Base-by-base conservation (phyloP, 2,329 filamentous ascomycete species). In the Neocucurbitaria cava region DNA sequence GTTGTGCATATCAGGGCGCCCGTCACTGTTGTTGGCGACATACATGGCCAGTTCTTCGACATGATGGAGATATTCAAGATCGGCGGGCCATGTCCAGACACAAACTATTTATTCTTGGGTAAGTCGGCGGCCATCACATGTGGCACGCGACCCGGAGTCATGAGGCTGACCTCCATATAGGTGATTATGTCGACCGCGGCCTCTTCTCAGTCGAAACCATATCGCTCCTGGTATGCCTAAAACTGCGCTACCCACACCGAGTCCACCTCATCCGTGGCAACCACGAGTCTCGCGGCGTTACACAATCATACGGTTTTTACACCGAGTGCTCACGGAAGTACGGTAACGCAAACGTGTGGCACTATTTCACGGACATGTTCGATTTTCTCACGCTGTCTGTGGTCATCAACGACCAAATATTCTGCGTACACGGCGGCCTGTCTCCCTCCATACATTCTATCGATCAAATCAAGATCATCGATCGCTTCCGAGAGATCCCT, bases 281-380 rank as follows among this genome's bases (percentile, higher is more conserved):
- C 78, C 95, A 99, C 79, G 95, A 99, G 79, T 96, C 92, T 52
- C 89, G 95, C 68, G 95, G 95, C 69, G 95, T 99, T 49, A 99
- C 95, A 10, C 95, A 99, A 78, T 98, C 94, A 24, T 99, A 99
- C 78, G 95, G 95, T 52, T 99, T 99, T 80, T 99, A 99, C 76
- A 98, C 95, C 20, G 95, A 99, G 75, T 99, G 95, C 78, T 92
- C 90, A 18, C 89, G 95, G 65, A 99, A 99, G 79, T 99, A 99
- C 78, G 95, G 95, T 74, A 98, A 96, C 73, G 92, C 95, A 61
- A 97, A 95, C 69, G 95, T 99, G 20, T 99, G 95, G 95, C 95
- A 99, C 78, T 95, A 98, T 77, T 99, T 99, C 75, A 99, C 95
- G 63, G 95, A 99, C 79, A 98, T 99, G 93, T 99, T 99, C 78